Percentiles rank a stretch among this genome's conserved stretches.
Evolutionary conservation across 805 yeast species (phyloP).

Genomic region (Blastobotrys peoriensis): DNA sequence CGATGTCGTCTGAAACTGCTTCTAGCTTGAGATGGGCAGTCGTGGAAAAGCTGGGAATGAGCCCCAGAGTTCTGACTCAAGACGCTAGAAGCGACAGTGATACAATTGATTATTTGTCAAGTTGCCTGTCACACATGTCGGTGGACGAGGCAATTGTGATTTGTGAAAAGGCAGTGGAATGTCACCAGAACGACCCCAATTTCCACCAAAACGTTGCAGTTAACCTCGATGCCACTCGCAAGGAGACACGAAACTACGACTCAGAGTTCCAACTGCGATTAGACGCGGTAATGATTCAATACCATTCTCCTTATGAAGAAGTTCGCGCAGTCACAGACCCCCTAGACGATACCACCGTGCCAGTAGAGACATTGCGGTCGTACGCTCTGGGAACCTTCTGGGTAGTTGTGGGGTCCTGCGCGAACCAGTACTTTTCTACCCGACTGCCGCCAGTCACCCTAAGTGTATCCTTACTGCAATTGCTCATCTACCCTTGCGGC

Average conservation of each 20-base stretch:
- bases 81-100: background rate
- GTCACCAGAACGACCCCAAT: slow-evolving; percentile 41
- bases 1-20: background rate
- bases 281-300: slow-evolving; percentile 35
- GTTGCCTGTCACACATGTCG: slow-evolving; percentile 19
- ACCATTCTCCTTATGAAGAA: slow-evolving; percentile 55
- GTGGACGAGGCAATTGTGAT: slow-evolving; percentile 35
- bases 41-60: background rate
- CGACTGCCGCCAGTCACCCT: slow-evolving; percentile 47
- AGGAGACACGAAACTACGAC: background rate
- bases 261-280: slow-evolving; percentile 28
- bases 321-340: slow-evolving; percentile 56
- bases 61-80: background rate
- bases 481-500: slow-evolving; percentile 56
- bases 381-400: slow-evolving; percentile 33
- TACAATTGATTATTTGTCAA: background rate
- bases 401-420: slow-evolving; percentile 20
- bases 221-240: no score
- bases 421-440: slow-evolving; percentile 39
- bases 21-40: background rate
- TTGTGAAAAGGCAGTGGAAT: slow-evolving; percentile 32
- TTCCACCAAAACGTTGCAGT: slow-evolving; percentile 28
- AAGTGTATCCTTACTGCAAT: slow-evolving; percentile 45
- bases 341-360: slow-evolving; percentile 39
- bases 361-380: slow-evolving; percentile 44